Evolutionary conservation across 2,329 filamentous ascomycete species (phyloP).

Genomic region (Byssothecium circinans): DNA sequence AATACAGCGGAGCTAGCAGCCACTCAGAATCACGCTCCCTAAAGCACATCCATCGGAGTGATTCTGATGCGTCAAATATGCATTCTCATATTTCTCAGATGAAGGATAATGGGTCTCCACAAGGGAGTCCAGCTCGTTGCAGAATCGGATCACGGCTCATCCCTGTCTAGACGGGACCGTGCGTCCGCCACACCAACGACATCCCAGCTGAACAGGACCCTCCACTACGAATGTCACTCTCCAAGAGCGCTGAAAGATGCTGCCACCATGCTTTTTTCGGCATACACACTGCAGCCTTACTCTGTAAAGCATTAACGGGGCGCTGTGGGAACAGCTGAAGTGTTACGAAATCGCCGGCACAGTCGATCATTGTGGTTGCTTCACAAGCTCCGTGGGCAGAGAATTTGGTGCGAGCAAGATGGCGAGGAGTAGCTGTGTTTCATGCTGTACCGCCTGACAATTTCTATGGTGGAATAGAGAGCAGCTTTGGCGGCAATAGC

Average conservation of each 20-base stretch:
- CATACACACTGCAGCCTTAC: constrained; percentile 34
- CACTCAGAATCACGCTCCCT: constrained; percentile 13
- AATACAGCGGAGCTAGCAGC: constrained; percentile 15
- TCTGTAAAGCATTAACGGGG: constrained; percentile 35
- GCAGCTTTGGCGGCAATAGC: neutral
- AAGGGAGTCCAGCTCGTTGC: constrained; percentile 10
- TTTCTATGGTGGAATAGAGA: neutral
- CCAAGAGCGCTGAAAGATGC: constrained; percentile 18
- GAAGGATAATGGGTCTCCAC: constrained; percentile 3
- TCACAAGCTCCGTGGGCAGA: constrained; percentile 20
- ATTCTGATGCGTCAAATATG: constrained; percentile 1
- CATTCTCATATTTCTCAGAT: constrained; percentile 6
- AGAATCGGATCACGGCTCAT: constrained; percentile 22
- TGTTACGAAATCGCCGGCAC: constrained; percentile 22
- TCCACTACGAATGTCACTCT: constrained; percentile 11
- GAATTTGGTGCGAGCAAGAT: neutral
- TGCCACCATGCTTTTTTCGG: constrained; percentile 18
- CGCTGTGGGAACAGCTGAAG: constrained; percentile 40
- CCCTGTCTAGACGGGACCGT: constrained; percentile 16
- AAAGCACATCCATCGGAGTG: constrained; percentile 7
- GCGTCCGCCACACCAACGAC: constrained; percentile 33
- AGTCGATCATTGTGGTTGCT: constrained; percentile 31
- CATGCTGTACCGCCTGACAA: constrained; percentile 4
- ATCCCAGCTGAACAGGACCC: constrained; percentile 36
- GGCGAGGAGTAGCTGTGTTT: constrained; percentile 16